Evolutionary conservation across 306 rosid species (phyloP), one percentile per base, ranked within the genome.

Genomic region (Trifolium fragiferum): DNA sequence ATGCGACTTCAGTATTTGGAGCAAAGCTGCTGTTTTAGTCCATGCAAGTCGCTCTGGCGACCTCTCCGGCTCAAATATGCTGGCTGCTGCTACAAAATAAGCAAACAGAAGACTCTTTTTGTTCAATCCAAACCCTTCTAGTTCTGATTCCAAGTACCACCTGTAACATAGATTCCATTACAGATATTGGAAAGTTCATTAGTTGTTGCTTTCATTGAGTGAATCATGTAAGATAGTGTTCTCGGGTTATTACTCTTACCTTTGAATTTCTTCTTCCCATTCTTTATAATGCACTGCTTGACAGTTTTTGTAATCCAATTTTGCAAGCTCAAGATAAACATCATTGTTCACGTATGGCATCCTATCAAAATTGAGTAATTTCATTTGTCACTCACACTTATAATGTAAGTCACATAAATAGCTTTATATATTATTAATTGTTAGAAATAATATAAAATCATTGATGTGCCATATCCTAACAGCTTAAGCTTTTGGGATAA

Each of bases 301-400:
- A 78, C 98, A 93, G 21, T 78, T 75, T 84, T 80, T 88, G 84
- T 86, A 93, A 78, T 93, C 97, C 70, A 83, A 51, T 74, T 86
- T 91, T 8, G 96, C 98, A 5, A 91, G 90, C 79, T 93, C 91
- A 0, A 89, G 84, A 75, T 85, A 93, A 27, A 81, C 74, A 20
- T 88, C 76, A 54, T 84, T 93, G 83, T 86, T 93, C 33, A 93
- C 91, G 19, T 72, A 60, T 0, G 88, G 78, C 97, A 93, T 93
- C 87, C 98, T 93, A 72, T n/a, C 58, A 75, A 57, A 50, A 37
- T 7, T 18, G 49, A 65, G 51, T 72, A 14, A 4, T 38, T 2
- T 20, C 8, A 66, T 23, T 51, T 43, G 19, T 15, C 19, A 15
- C 53, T 47, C 19, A 47, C 8, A 30, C n/a, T n/a, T n/a, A n/a